Evolutionary conservation across 768 basidiomycete genomes (phyloP).

Genomic region (Erythrobasidium yunnanense): DNA sequence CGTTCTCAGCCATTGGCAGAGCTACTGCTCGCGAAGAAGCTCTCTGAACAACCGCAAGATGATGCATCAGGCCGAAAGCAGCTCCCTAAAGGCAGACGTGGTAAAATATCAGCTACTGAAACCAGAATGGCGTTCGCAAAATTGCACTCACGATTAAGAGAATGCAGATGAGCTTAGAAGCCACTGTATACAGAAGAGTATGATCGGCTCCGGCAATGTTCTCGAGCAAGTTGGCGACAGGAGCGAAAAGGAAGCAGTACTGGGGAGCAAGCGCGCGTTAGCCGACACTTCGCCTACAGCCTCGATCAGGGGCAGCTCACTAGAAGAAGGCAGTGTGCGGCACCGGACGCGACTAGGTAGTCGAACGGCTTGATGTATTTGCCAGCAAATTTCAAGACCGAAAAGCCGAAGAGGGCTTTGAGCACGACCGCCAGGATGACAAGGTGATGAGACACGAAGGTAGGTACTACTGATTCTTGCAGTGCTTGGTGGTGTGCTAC

Average conservation of each 20-base stretch:
- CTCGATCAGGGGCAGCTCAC: not conserved
- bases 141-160: slow-evolving; percentile 19
- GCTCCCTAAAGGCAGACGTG: no score
- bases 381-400: not conserved
- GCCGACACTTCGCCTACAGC: not conserved
- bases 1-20: no score
- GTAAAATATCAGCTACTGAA: no score
- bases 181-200: not conserved
- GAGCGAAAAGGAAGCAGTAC: slow-evolving; percentile 22
- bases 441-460: not conserved
- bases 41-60: no score
- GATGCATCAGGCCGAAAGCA: no score
- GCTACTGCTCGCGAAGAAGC: no score
- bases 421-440: not conserved
- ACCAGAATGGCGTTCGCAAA: no score
- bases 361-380: slow-evolving; percentile 6
- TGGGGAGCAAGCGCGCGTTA: not conserved
- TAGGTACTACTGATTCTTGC: not conserved
- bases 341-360: slow-evolving; percentile 23
- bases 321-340: slow-evolving; percentile 16
- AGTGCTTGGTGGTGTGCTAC: not conserved
- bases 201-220: not conserved
- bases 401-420: slow-evolving; percentile 13
- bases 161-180: slow-evolving; percentile 5
- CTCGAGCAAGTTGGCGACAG: slow-evolving; percentile 15